phyloP scores from a whole-genome alignment of 2,329 filamentous ascomycete genomes.

The Fusarium bactridioides region DNA sequence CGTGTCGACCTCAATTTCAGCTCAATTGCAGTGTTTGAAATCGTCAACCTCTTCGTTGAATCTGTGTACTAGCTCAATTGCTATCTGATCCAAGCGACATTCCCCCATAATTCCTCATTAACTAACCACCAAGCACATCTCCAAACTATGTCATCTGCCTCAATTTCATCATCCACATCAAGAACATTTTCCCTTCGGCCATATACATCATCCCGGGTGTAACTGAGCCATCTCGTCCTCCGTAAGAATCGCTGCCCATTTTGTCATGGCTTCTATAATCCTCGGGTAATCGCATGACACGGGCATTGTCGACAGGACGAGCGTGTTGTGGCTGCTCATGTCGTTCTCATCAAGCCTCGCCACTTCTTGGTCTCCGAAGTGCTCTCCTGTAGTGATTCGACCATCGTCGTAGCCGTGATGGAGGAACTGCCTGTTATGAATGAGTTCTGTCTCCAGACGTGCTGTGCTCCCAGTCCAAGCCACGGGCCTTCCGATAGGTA shows the following conservation, averaged over 20 bases:
- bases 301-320: fast-evolving
- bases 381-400: background rate
- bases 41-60: fast-evolving
- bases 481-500: background rate
- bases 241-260: background rate
- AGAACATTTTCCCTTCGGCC: fast-evolving
- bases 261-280: background rate
- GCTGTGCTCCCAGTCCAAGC: background rate
- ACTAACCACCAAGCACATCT: background rate
- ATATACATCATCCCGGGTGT: background rate
- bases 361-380: background rate
- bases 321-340: fast-evolving
- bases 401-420: fast-evolving
- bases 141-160: background rate
- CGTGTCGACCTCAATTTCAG: fast-evolving
- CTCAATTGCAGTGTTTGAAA: background rate
- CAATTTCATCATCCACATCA: background rate
- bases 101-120: background rate
- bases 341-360: background rate
- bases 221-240: background rate
- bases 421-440: background rate
- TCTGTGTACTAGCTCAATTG: background rate
- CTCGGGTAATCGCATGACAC: background rate
- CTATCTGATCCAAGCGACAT: background rate
- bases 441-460: background rate